Evolutionary conservation across 1,284 basidiomycete species (phyloP), one percentile per base, ranked within the genome.

Genomic region (Chondrostereum purpureum): DNA sequence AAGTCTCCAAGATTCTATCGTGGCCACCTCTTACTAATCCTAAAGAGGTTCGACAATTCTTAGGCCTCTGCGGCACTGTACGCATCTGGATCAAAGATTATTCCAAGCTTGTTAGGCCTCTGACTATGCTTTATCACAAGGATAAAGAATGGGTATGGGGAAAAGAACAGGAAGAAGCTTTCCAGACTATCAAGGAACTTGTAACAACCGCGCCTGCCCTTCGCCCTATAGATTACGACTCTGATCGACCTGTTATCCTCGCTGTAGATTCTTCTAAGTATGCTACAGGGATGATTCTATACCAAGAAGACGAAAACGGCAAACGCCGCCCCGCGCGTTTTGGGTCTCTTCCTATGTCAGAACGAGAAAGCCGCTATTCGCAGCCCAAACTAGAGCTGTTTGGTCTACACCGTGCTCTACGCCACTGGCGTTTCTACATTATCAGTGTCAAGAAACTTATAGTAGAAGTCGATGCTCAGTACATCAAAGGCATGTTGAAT

Each of bases 341-440:
- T 17, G 36, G 36, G 11, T 38, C 36, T 10, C 12, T 38, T 8
- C 36, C 16, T 10, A 11, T 38, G 11, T 62, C 53, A 19, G 47
- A 53, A 1, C 50, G 52, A 0, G 62, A 70, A 42, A 55, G 52
- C 0, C 53, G 57, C 2, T 70, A 68, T 41, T 64, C 62, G 0
- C 66, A 69, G 45, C 62, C 66, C 0, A 68, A 69, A 49, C 48
- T 61, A 0, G 66, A 70, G 45, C 48, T 70, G 0, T 68, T 62
- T 43, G 65, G 66, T 0, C 48, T 68, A 0, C 66, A 61, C 41
- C 31, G 57, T 0, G 62, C 64, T 8, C 10, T 38, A 10, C 36
- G 36, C 16, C 11, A 0, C 24, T 68, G 20, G 65, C 64, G 24
- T 58, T 58, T 5, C 43, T 61, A 1, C 50, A 58, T 0, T 54